Evolutionary conservation across 73 alveolate species (phyloP).

Genomic region (Paraurostyla sp.): DNA sequence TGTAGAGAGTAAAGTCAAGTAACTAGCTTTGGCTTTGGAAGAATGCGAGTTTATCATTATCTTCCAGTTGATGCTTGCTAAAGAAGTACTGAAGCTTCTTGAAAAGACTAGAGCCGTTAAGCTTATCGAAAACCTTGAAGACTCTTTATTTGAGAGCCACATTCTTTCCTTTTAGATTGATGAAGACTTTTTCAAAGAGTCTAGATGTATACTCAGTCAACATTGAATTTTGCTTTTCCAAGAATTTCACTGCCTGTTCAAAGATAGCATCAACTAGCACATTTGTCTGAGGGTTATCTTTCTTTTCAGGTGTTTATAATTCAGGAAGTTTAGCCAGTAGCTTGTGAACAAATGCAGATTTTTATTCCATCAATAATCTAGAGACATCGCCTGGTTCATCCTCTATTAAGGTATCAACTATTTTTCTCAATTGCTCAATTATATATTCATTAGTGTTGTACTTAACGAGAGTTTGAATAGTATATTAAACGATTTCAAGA

Average conservation of each 20-base stretch:
- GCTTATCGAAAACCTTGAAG: constrained; percentile 30
- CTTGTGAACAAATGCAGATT: not conserved
- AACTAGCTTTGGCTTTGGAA: constrained; percentile 5
- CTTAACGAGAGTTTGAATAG: not conserved
- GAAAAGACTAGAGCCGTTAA: constrained; percentile 45
- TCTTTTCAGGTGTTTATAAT: constrained; percentile 5
- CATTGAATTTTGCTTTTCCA: constrained; percentile 20
- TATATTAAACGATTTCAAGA: not conserved
- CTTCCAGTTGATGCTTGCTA: constrained; percentile 53
- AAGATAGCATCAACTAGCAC: constrained; percentile 27
- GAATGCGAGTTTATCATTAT: constrained; percentile 35
- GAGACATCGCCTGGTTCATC: constrained; percentile 34
- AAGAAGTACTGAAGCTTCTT: constrained; percentile 56
- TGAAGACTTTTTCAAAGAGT: constrained; percentile 47
- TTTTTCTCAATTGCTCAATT: constrained; percentile 34
- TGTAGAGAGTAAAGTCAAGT: constrained; percentile 59
- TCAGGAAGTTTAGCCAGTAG: constrained; percentile 3
- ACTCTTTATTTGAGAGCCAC: constrained; percentile 36
- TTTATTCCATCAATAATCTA: constrained; percentile 8
- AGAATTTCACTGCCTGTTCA: constrained; percentile 47
- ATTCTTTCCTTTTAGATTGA: constrained; percentile 29
- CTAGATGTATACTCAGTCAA: not conserved
- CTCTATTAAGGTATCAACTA: constrained; percentile 29
- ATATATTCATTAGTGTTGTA: constrained; percentile 57
- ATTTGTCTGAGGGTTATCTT: constrained; percentile 1